Evolutionary conservation across 495 filamentous ascomycete species (phyloP).

Genomic region (Podospora fimiseda): DNA sequence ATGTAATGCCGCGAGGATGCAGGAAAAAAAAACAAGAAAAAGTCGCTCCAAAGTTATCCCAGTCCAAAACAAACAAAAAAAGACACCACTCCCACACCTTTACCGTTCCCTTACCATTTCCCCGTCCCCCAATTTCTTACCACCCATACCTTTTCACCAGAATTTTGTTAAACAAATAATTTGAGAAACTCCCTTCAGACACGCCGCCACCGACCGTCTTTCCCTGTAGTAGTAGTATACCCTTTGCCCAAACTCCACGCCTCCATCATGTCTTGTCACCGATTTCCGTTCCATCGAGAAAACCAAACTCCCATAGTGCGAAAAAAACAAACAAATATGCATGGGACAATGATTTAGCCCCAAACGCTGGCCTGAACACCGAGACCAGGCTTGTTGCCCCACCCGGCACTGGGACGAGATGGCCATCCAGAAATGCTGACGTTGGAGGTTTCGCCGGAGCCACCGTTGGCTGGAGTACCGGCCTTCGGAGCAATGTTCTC

Average conservation of each 20-base stretch:
- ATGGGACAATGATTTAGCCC: constrained; percentile 46
- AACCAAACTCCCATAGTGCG: neutral
- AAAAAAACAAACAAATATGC: constrained; percentile 2
- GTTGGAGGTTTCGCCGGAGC: constrained; percentile 31
- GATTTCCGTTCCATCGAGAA: neutral
- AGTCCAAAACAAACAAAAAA: no score
- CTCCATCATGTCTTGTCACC: neutral
- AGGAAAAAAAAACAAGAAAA: neutral
- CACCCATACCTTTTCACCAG: no score
- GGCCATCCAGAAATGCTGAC: constrained; percentile 57
- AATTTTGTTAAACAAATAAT: no score
- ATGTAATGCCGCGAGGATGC: neutral
- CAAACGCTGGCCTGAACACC: constrained; percentile 72
- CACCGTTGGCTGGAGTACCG: constrained; percentile 27
- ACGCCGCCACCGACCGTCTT: no score
- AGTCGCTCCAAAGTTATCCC: neutral
- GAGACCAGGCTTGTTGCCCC: constrained; percentile 65
- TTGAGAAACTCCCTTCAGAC: no score
- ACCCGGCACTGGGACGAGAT: constrained; percentile 62
- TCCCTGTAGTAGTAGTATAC: no score
- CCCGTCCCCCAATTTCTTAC: no score
- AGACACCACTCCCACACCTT: no score
- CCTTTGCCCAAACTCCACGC: neutral
- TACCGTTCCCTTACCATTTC: no score
- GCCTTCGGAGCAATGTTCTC: constrained; percentile 30